Base-by-base conservation (phyloP, 208 protist species). In the Leishmania aethiopica region DNA sequence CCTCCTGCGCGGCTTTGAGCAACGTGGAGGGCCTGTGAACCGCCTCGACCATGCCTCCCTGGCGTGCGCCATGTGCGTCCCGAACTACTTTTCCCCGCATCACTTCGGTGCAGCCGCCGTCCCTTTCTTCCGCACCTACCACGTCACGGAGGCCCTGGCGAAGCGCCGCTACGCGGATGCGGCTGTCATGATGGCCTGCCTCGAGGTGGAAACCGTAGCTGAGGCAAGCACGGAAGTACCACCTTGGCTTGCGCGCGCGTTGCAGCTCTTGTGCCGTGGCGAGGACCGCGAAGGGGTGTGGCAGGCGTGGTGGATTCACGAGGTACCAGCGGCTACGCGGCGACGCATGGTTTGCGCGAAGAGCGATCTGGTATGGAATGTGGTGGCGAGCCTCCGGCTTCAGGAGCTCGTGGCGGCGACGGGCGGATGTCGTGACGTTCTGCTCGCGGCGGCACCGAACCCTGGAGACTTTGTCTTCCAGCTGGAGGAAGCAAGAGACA, bases 81-180 rank as follows among this genome's bases (percentile, higher is more conserved):
- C 92, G 15, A 97, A 97, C 79, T 97, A 89, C 78, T 97, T 93
- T 77, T 78, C 86, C 11, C 89, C 92, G 17, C 64, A 62, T 37
- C 88, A 93, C 84, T 97, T 97, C 87, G 94, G 94, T 8, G 71
- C 80, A 5, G 35, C 82, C 1, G 55, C 35, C n/a, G 87, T 86
- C 13, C 85, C 80, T 42, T 85, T 85, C 45, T 94, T 96, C 77
- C 89, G 89, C 75, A 90, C 84, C 47, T 95, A 92, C 75, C 89
- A 97, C 84, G 91, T 93, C 55, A 74, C 78, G 0, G 88, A 86
- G 8, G 94, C 94, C n/a, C 73, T 91, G 77, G 84, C 83, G 73
- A 73, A 74, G 75, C 79, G 85, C 45, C 80, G 79, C 42, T 88
- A 83, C 62, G 89, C 83, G 1, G 94, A 94, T 66, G 92, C 91